Evolutionary conservation across 805 yeast species (phyloP), one percentile per base, ranked within the genome.

Genomic region (Candida boleticola): DNA sequence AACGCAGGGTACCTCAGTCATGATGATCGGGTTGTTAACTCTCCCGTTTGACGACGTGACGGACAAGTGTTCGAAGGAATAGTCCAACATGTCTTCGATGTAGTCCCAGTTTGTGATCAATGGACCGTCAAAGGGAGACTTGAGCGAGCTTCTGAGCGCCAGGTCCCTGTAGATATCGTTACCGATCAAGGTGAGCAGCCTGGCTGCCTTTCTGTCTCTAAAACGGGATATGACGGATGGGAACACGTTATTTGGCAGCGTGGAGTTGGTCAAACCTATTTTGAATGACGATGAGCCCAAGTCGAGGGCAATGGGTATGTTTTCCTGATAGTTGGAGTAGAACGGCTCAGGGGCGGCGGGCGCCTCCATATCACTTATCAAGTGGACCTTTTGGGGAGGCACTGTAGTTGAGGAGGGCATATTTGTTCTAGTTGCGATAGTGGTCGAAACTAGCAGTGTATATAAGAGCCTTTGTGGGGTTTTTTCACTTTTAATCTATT

Each of bases 51-150:
- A 40, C 39, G 68, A 55, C 1, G 62, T 45, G 2, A 89, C 93
- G 3, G 92, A 85, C 37, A 92, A 55, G 59, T 88, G 95, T 46
- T 80, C 76, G 57, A 93, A 84, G 0, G 89, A 71, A 57, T 89
- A 93, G 61, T 92, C 98, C 38, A 93, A 58, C 40, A 92, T 77
- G 44, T 74, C 77, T 58, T 93, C 99, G 2, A 84, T 76, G 44
- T 83, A 77, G 43, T 93, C 98, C 98, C 98, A 95, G 60, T 90
- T 95, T 20, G 95, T 83, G 27, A 93, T 71, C 51, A 89, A 67
- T 3, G 87, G 77, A 0, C 96, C 96, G 60, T 93, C 99, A 57
- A 77, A 92, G 0, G 97, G 96, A 3, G 87, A 71, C 53, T 79
- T 82, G 26, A 87, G 76, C 41, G 83, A 82, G 14, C 86, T 73